Percentiles rank a stretch among this genome's conserved stretches.
Conservation (phyloP, 2,329 filamentous ascomycete species). For the Cercospora canescens region DNA sequence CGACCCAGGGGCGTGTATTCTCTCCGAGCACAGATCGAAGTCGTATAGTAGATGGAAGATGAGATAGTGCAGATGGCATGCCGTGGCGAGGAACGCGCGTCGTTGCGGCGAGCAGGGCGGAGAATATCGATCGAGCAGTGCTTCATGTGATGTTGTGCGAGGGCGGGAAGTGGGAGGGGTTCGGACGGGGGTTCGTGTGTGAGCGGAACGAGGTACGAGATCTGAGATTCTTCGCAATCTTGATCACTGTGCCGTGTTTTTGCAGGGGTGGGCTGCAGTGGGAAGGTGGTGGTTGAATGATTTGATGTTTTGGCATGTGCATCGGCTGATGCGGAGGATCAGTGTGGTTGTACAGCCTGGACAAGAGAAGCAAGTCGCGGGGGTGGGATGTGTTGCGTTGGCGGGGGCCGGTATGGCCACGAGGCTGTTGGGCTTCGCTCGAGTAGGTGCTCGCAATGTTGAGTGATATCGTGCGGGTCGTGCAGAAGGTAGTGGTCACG, state of each 20-base stretch:
- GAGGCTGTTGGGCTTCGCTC: too few relatives aligned
- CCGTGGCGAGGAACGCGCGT: neutral
- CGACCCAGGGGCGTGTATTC: neutral
- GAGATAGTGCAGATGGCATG: neutral
- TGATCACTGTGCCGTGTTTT: neutral
- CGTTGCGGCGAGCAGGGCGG: neutral
- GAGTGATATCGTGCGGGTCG: too few relatives aligned
- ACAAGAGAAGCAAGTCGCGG: neutral
- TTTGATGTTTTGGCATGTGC: neutral
- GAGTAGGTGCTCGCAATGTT: too few relatives aligned
- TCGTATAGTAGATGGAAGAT: too few relatives aligned
- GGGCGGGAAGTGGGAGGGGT: neutral
- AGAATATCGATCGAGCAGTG: neutral
- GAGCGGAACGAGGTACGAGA: neutral
- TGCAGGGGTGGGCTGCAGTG: neutral
- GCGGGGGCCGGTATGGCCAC: too few relatives aligned
- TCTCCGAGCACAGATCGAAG: neutral
- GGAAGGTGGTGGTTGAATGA: neutral
- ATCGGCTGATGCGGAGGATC: neutral
- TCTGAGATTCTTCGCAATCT: neutral
- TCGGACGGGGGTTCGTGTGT: neutral
- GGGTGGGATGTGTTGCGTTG: neutral
- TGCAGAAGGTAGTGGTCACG: too few relatives aligned
- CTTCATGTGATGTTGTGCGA: neutral
- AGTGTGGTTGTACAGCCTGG: neutral